Evolutionary conservation across 1,139 yeast genomes (phyloP).

Genomic region (Hansenula anomala): DNA sequence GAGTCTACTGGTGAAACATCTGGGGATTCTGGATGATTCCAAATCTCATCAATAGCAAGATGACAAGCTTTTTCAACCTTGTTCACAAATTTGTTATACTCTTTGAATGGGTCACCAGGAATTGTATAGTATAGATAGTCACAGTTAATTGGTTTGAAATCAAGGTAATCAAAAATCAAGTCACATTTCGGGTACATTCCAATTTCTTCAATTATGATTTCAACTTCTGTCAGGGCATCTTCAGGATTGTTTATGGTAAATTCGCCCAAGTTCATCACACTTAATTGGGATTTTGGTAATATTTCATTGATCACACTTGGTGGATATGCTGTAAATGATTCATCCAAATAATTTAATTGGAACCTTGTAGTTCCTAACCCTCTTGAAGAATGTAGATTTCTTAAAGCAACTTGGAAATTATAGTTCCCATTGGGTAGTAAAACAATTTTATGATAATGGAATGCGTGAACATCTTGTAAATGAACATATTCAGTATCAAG

Average conservation of each 20-base stretch:
- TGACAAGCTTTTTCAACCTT: slow-evolving; percentile 4
- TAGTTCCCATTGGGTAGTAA: slow-evolving; percentile 51
- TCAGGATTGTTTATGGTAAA: slow-evolving; percentile 29
- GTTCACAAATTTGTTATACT: slow-evolving; percentile 1
- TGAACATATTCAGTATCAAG: slow-evolving; percentile 25
- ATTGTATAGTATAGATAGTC: slow-evolving; percentile 7
- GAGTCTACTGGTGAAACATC: neutral
- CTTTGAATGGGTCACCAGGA: neutral
- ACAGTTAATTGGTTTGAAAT: slow-evolving; percentile 30
- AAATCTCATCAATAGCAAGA: slow-evolving; percentile 2
- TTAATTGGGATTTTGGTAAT: slow-evolving; percentile 47
- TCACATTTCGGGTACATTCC: slow-evolving; percentile 54
- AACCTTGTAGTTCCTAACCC: slow-evolving; percentile 61
- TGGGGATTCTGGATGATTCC: neutral
- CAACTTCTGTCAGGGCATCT: slow-evolving; percentile 25
- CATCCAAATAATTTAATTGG: slow-evolving; percentile 31
- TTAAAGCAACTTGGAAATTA: slow-evolving; percentile 44
- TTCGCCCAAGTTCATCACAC: slow-evolving; percentile 48
- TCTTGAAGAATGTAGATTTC: slow-evolving; percentile 41
- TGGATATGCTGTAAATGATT: slow-evolving; percentile 32
- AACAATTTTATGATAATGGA: slow-evolving; percentile 41
- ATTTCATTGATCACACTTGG: slow-evolving; percentile 56
- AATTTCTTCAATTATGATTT: slow-evolving; percentile 53
- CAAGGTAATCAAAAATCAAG: slow-evolving; percentile 53
- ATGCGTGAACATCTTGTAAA: slow-evolving; percentile 43